Evolutionary conservation across 2,329 filamentous ascomycete genomes (phyloP).

Genomic region (Hymenoscyphus infarciens): DNA sequence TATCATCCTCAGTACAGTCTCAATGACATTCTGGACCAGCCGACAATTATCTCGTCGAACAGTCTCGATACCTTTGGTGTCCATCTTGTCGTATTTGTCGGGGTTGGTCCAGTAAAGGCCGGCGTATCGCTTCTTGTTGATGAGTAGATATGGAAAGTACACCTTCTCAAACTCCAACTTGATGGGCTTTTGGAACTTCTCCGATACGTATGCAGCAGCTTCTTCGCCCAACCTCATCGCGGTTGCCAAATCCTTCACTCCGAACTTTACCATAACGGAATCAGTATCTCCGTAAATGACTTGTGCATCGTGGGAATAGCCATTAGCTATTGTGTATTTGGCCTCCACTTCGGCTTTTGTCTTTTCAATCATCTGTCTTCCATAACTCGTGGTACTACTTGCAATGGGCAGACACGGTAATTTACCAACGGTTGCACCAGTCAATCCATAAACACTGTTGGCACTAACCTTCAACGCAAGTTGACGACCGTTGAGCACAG

Average conservation of each 20-base stretch:
- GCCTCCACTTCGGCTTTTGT: constrained; percentile 94
- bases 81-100: constrained; percentile 98
- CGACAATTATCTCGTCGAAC: constrained; percentile 95
- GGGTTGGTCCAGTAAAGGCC: constrained; percentile 97
- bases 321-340: constrained; percentile 87
- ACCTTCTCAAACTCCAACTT: constrained; percentile 99
- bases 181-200: constrained; percentile 93
- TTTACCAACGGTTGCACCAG: constrained; percentile 93
- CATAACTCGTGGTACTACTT: constrained; percentile 94
- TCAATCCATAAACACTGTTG: constrained; percentile 96
- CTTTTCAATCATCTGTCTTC: constrained; percentile 97
- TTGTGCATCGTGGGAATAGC: constrained; percentile 89
- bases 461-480: constrained; percentile 93
- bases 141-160: constrained; percentile 94
- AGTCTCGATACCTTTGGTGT: constrained; percentile 98
- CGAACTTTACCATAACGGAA: constrained; percentile 99
- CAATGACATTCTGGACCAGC: constrained; percentile 93
- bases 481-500: constrained; percentile 94
- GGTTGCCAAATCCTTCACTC: constrained; percentile 78
- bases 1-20: constrained; percentile 93
- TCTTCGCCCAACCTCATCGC: constrained; percentile 96
- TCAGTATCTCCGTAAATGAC: constrained; percentile 99
- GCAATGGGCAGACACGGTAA: constrained; percentile 92
- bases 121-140: constrained; percentile 99
- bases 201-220: constrained; percentile 81